Percentiles rank a stretch among this genome's conserved stretches.
These are phyloP conservation scores for Claviceps pusilla DNA, from an alignment of 2,329 filamentous ascomycete genomes.

Conservation along the genomic window DNA sequence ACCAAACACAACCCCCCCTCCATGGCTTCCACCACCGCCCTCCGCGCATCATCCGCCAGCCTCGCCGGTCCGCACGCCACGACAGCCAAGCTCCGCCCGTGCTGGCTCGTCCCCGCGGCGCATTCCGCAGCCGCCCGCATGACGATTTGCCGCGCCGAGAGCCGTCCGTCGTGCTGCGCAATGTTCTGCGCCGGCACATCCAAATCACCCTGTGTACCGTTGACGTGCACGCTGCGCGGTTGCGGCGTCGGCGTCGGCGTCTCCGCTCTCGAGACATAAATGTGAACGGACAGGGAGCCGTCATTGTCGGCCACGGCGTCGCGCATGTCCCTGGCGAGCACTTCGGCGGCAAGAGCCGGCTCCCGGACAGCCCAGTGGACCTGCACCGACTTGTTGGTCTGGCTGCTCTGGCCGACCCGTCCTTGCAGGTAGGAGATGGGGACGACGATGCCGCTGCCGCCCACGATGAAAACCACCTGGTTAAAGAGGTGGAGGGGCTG, in stretches of 20 bases:
- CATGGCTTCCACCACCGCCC: slow-evolving; percentile 19
- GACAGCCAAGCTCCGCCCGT: slow-evolving; percentile 19
- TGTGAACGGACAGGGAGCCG: slow-evolving; percentile 18
- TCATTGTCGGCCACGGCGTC: slow-evolving; percentile 11
- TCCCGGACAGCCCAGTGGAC: slow-evolving; percentile 31
- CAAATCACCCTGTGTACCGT: background rate
- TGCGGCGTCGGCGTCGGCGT: background rate
- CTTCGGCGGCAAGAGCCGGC: slow-evolving; percentile 20
- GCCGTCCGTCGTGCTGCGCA: slow-evolving; percentile 14
- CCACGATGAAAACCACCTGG: slow-evolving; percentile 27
- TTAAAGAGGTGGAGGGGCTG: slow-evolving; percentile 23
- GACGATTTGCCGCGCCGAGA: slow-evolving; percentile 20
- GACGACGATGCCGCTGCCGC: slow-evolving; percentile 30
- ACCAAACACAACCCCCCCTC: slow-evolving; percentile 9
- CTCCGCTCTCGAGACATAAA: slow-evolving; percentile 20
- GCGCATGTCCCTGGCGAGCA: slow-evolving; percentile 19
- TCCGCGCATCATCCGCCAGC: slow-evolving; percentile 29
- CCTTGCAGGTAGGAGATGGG: slow-evolving; percentile 23
- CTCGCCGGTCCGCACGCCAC: slow-evolving; percentile 29
- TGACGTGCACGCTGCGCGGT: background rate
- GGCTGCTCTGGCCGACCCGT: slow-evolving; percentile 10
- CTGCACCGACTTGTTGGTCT: slow-evolving; percentile 12
- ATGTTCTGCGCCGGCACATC: slow-evolving; percentile 10
- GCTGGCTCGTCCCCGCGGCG: slow-evolving; percentile 4
- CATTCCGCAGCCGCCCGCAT: slow-evolving; percentile 10